Evolutionary conservation across 495 filamentous ascomycete genomes (phyloP), one percentile per base, ranked within the genome.

Genomic region (Penicillium fimorum): DNA sequence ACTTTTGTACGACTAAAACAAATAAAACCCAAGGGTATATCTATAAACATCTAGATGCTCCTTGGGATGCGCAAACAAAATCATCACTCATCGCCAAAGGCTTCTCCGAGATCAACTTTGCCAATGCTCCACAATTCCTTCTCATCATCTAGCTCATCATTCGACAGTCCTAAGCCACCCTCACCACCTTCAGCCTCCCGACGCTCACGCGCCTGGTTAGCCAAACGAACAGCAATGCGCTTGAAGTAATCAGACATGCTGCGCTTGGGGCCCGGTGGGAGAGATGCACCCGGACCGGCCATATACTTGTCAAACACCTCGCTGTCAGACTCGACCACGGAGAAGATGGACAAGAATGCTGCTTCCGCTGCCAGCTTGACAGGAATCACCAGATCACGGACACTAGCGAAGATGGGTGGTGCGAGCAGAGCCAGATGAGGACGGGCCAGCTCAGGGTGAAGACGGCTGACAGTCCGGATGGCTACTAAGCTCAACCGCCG

Each of bases 201-300:
- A 63, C 92, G 80, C 70, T 97, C 94, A 58, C 90, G 80, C 1
- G 91, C 90, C 68, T 96, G 94, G 50, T 73, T 82, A 2, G 86
- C 92, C 18, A 97, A 72, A 62, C 92, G 81, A 53, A 96, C 70
- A 13, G 89, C 90, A 42, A 97, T 86, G 15, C 95, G 81, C 79
- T 96, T 96, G 76, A 97, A 97, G 74, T 98, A 98, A 64, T 98
- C 94, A 43, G 87, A 83, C 90, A 97, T 97, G 68, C 89, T 92
- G 53, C 94, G 76, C 80, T 95, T 95, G 30, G 81, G 82, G 9
- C 81, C 85, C 0, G 88, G 76, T 4, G 82, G 76, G 33, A 96
- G 70, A 1, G 82, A 84, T 48, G 75, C 62, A 18, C 84, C 81
- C 33, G 82, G 74, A 13, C 80, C 82, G 5, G 81, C 73, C 69